Evolutionary conservation across 2,329 filamentous ascomycete genomes (phyloP), one percentile per base, ranked within the genome.

Genomic region (Pezicula neosporulosa): DNA sequence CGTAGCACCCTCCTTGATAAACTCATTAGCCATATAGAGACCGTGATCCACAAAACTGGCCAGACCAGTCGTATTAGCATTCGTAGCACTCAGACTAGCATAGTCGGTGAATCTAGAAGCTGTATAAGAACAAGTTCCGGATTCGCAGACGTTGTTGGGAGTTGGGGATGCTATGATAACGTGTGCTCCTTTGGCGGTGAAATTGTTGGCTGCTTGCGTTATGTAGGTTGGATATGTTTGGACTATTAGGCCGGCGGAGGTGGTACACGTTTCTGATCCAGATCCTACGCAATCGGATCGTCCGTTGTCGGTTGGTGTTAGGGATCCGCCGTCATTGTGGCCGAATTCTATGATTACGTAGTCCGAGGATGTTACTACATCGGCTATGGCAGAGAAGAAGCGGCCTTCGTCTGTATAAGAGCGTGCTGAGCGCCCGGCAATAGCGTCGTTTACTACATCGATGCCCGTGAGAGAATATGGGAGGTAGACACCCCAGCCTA

Each of bases 331-430:
- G 56, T 87, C 85, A 60, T 87, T 88, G 70, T 87, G 84, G 0
- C 85, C 84, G 60, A 87, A 86, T 60, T 87, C 84, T 45, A 87
- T 85, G 51, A 87, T 73, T 1, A 87, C 83, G 65, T 80, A 83
- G 66, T 88, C 85, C 37, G 80, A 81, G 1, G 72, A 49, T 15
- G 39, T 19, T 19, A 61, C 77, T 58, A 21, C 61, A 30, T 73
- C 67, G 42, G 78, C 76, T 47, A 89, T 77, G 0, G 72, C 72
- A 15, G 74, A 67, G 70, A 89, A 89, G 13, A 89, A 89, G 13
- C 82, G 81, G 7, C 80, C 81, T 68, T 89, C 85, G 44, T 81
- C 77, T 1, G 79, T 85, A 68, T 77, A 89, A 19, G 82, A 86
- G 45, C 85, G 78, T 1, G 85, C 83, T 27, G 79, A 84, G 45